Conservation (phyloP, 2,329 filamentous ascomycete species). For the Xylaria sp. region DNA sequence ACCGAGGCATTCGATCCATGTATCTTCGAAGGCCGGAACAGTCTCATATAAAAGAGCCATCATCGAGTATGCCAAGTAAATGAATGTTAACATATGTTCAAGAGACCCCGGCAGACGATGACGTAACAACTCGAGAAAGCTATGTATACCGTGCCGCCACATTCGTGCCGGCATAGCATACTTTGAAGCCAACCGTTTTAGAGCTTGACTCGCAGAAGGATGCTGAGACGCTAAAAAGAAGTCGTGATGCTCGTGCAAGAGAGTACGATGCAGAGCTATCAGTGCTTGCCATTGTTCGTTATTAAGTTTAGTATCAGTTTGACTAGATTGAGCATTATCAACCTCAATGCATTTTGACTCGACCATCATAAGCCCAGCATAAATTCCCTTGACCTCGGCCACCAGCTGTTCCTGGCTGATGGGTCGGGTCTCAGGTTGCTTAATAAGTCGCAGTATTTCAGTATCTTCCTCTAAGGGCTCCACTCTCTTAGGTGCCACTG, state of each 20-base stretch:
- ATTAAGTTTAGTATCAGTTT: conserved; percentile 58
- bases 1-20: conserved; percentile 93
- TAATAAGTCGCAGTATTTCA: conserved; percentile 40
- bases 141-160: conserved; percentile 94
- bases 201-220: conserved; percentile 75
- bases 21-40: conserved; percentile 83
- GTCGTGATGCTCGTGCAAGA: conserved; percentile 85
- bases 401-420: conserved; percentile 84
- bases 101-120: conserved; percentile 79
- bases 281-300: conserved; percentile 85
- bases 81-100: conserved; percentile 91
- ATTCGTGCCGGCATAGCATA: conserved; percentile 93
- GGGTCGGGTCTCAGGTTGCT: conserved; percentile 56
- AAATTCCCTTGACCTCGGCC: conserved; percentile 85
- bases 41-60: conserved; percentile 89
- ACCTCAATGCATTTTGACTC: conserved; percentile 90
- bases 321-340: conserved; percentile 69
- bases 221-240: conserved; percentile 91
- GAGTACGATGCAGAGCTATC: conserved; percentile 81
- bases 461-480: conserved; percentile 36
- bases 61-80: conserved; percentile 90
- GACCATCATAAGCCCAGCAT: conserved; percentile 84
- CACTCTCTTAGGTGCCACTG: conserved; percentile 18
- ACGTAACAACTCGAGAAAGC: conserved; percentile 80
- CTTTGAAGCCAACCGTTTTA: conserved; percentile 77